Base-by-base conservation (phyloP, 257 asterid genomes). In the Eucommia ulmoides region DNA sequence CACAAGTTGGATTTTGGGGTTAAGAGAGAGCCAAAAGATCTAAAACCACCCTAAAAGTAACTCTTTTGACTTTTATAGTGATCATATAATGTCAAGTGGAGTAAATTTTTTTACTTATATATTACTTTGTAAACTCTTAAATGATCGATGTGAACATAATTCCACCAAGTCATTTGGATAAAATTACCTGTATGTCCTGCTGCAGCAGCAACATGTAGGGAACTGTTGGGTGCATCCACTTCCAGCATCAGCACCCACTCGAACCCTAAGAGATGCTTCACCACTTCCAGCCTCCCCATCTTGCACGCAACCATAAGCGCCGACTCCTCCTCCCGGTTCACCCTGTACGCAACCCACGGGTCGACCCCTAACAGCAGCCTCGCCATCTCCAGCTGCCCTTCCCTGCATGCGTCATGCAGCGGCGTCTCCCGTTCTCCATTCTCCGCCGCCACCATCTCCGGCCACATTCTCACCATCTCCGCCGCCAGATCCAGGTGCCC, bases 131-230 rank as follows among this genome's bases (percentile, higher is more conserved):
- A n/a, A n/a, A n/a, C n/a, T n/a, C n/a, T n/a, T n/a, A n/a, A n/a
- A n/a, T n/a, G n/a, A n/a, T n/a, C n/a, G n/a, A n/a, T n/a, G n/a
- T n/a, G n/a, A n/a, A n/a, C n/a, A n/a, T n/a, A n/a, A n/a, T n/a
- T n/a, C n/a, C n/a, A n/a, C n/a, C n/a, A n/a, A n/a, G n/a, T n/a
- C n/a, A n/a, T n/a, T n/a, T n/a, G n/a, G n/a, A 29, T 29, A 12
- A 29, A 29, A 42, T 50, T 33, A 76, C 84, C 84, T 24, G 72
- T 48, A 45, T 65, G 46, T 3, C 81, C 81, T 1, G 74, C 53
- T 1, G 81, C 64, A 61, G 78, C 76, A 19, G 78, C 84, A 53
- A 58, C 66, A 33, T 77, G 84, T 0, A 77, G 71, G 7, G 78
- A 73, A 59, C 46, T 67, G 9, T 52, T 54, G 0, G 8, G 50